phyloP scores from a whole-genome alignment of 331 rosid species.

The Cucumis variabilis region DNA sequence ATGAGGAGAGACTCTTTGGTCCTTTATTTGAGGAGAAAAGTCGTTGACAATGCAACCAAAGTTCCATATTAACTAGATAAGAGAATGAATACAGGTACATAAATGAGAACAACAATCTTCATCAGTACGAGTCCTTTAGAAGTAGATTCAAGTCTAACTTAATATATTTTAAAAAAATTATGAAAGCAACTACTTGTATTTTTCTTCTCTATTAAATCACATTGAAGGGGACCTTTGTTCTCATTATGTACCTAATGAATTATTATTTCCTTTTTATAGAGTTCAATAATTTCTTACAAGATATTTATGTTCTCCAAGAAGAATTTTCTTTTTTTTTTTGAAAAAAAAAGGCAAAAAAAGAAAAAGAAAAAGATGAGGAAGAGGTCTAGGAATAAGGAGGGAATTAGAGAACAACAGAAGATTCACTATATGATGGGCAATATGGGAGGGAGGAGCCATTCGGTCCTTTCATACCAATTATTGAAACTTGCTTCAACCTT shows the following conservation, averaged over 20 bases:
- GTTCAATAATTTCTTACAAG: not conserved
- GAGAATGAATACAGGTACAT: too few species aligned
- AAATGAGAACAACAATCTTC: too few species aligned
- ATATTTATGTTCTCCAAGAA: not conserved
- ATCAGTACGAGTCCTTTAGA: too few species aligned
- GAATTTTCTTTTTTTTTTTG: too few species aligned
- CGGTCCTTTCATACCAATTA: slow-evolving; percentile 16
- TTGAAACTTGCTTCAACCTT: not conserved
- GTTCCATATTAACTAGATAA: too few species aligned
- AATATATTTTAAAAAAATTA: too few species aligned
- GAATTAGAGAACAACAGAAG: not conserved
- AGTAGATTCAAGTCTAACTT: too few species aligned
- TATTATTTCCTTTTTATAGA: not conserved
- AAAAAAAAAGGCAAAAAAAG: not conserved
- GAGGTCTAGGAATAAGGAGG: not conserved
- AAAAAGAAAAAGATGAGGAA: not conserved
- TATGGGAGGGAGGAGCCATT: not conserved
- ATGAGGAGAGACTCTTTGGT: too few species aligned
- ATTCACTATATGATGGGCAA: not conserved
- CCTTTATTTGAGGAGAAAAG: too few species aligned
- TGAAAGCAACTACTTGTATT: too few species aligned
- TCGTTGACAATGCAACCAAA: too few species aligned
- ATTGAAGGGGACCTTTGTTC: not conserved
- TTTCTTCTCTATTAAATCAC: too few species aligned
- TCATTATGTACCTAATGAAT: not conserved